These are phyloP conservation scores for Cynara cardunculus DNA, from an alignment of 129 eudicot genomes.

Conservation along the genomic window DNA sequence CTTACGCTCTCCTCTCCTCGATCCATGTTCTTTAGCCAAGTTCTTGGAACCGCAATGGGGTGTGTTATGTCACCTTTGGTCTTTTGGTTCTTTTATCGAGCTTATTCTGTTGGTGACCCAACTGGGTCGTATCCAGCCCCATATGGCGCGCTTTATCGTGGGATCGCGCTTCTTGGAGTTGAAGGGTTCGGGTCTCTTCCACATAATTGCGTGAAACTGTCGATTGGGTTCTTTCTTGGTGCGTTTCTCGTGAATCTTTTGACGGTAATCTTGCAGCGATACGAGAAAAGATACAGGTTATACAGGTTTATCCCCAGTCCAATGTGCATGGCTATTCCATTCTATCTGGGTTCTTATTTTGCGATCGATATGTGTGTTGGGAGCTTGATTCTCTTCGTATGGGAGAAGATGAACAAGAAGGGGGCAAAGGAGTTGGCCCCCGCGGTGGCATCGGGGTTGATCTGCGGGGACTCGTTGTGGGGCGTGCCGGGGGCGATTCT, in stretches of 20 bases:
- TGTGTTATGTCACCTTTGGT: conserved; percentile 56
- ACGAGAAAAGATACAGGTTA: conserved; percentile 38
- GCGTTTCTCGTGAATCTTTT: conserved; percentile 32
- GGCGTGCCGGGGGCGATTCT: conserved; percentile 54
- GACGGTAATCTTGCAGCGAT: conserved; percentile 13
- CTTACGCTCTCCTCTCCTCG: conserved; percentile 69
- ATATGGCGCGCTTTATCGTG: conserved; percentile 43
- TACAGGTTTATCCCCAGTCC: conserved; percentile 57
- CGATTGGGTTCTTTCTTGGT: conserved; percentile 33
- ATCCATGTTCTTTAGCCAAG: conserved; percentile 71
- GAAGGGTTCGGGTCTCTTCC: conserved; percentile 65
- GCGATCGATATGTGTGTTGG: conserved; percentile 77
- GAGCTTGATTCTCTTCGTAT: conserved; percentile 49
- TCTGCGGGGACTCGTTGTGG: conserved; percentile 79
- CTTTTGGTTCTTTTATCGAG: conserved; percentile 67
- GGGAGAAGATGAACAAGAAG: conserved; percentile 48
- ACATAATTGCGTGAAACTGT: conserved; percentile 42
- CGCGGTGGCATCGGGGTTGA: conserved; percentile 70
- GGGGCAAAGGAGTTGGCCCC: conserved; percentile 41
- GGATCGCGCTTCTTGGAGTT: conserved; percentile 57
- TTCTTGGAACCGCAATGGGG: conserved; percentile 63
- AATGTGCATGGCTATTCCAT: conserved; percentile 84
- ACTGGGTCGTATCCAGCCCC: conserved; percentile 63
- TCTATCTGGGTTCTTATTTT: conserved; percentile 64
- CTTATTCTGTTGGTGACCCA: conserved; percentile 53